Percentiles rank a stretch among this genome's conserved stretches.
Evolutionary conservation across 1,139 yeast genomes (phyloP).

Genomic region (Magnusiomyces ingens): DNA sequence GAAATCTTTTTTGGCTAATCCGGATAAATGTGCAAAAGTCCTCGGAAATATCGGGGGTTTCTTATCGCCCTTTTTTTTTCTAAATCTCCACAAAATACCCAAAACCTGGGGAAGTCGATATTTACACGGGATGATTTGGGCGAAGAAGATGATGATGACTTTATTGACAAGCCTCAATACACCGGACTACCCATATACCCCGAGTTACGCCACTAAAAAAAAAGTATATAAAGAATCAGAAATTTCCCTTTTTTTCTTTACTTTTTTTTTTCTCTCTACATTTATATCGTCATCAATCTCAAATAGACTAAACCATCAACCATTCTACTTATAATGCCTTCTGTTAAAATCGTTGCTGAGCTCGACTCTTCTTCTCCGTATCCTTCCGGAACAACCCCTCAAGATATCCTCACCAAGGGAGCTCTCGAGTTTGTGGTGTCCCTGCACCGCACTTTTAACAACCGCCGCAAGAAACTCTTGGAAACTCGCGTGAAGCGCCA

Average conservation of each 20-base stretch:
- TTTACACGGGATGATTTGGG: no score
- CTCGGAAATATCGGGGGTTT: no score
- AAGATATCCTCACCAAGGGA: slow-evolving; percentile 50
- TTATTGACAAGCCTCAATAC: no score
- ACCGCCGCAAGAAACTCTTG: slow-evolving; percentile 53
- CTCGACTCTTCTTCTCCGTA: slow-evolving; percentile 13
- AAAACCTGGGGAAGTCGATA: no score
- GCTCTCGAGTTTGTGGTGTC: slow-evolving; percentile 69
- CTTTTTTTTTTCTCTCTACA: background rate
- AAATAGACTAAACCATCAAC: background rate
- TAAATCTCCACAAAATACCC: no score
- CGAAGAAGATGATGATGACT: no score
- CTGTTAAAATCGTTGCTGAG: slow-evolving; percentile 12
- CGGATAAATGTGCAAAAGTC: no score
- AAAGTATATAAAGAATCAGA: background rate
- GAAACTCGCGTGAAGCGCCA: slow-evolving; percentile 56
- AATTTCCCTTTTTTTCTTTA: background rate
- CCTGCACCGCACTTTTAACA: slow-evolving; percentile 64
- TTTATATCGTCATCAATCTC: no score
- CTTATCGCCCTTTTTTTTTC: no score
- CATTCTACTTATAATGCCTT: background rate
- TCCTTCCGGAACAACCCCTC: slow-evolving; percentile 15
- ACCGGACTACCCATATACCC: no score
- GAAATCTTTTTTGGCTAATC: no score
- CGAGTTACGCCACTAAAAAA: background rate